These are phyloP conservation scores for Cardamine chenopodiifolia DNA, from an alignment of 345 rosid genomes.

Conservation along the genomic window DNA sequence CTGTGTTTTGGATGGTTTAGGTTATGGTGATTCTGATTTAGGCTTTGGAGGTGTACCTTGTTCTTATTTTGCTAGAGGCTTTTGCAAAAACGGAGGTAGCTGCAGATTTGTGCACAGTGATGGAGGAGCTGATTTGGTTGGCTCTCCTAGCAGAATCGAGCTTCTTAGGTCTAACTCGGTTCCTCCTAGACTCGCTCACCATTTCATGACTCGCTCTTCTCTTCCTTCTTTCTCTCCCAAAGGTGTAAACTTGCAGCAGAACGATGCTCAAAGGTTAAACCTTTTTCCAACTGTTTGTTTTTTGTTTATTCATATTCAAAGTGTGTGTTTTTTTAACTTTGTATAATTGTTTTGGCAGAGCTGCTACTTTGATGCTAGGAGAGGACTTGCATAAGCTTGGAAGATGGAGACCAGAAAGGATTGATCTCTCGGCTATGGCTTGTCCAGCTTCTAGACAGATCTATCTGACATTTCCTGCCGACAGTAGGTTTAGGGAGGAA, in stretches of 20 bases:
- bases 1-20: constrained; percentile 64
- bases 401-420: constrained; percentile 80
- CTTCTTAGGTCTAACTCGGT: constrained; percentile 83
- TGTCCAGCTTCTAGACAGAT: constrained; percentile 96
- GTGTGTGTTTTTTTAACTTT: neutral
- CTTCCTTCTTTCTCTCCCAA: constrained; percentile 77
- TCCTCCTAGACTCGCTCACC: constrained; percentile 67
- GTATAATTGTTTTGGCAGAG: constrained; percentile 37
- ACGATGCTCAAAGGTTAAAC: constrained; percentile 65
- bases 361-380: constrained; percentile 71
- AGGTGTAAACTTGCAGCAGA: constrained; percentile 61
- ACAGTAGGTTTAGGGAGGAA: constrained; percentile 89
- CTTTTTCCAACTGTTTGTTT: constrained; percentile 1
- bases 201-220: constrained; percentile 54
- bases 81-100: constrained; percentile 80
- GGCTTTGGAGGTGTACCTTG: constrained; percentile 92
- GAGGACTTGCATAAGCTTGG: constrained; percentile 72
- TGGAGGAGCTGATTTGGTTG: constrained; percentile 48
- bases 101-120: constrained; percentile 84
- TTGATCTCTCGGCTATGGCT: constrained; percentile 57
- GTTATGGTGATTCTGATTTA: constrained; percentile 60
- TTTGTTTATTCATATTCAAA: neutral
- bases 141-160: constrained; percentile 83
- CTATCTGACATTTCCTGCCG: constrained; percentile 95
- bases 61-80: constrained; percentile 86